Conservation (phyloP, 2,329 filamentous ascomycete genomes). For the Colletotrichum salicis region DNA sequence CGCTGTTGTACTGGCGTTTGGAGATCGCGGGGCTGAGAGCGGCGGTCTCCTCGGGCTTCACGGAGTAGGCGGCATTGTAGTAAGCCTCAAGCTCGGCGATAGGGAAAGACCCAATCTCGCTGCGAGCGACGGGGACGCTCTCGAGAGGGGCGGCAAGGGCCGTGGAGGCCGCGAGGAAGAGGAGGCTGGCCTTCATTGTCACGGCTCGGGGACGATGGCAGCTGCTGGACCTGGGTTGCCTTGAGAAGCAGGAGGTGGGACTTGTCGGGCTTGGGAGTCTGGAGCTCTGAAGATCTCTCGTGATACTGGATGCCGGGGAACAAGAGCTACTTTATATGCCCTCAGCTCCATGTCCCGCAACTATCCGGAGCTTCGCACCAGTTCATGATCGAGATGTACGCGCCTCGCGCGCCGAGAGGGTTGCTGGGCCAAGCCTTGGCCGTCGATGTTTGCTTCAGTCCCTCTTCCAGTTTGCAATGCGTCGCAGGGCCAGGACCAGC, state of each 20-base stretch:
- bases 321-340: conserved; percentile 15
- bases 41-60: background rate
- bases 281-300: conserved; percentile 23
- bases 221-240: conserved; percentile 8
- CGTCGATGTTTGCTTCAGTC: background rate
- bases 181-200: conserved; percentile 33
- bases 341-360: background rate
- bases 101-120: conserved; percentile 20
- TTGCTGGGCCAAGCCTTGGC: conserved; percentile 20
- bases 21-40: conserved; percentile 8
- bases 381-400: background rate
- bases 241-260: background rate
- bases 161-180: conserved; percentile 27
- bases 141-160: conserved; percentile 29
- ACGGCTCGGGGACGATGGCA: background rate
- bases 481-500: conserved; percentile 13
- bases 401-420: background rate
- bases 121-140: conserved; percentile 6
- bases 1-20: conserved; percentile 31
- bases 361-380: background rate
- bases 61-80: conserved; percentile 25
- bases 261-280: conserved; percentile 16
- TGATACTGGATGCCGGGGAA: background rate
- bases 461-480: conserved; percentile 10
- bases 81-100: conserved; percentile 34